Evolutionary conservation across 2,329 filamentous ascomycete species (phyloP).

Genomic region (Pezicula carpinea): DNA sequence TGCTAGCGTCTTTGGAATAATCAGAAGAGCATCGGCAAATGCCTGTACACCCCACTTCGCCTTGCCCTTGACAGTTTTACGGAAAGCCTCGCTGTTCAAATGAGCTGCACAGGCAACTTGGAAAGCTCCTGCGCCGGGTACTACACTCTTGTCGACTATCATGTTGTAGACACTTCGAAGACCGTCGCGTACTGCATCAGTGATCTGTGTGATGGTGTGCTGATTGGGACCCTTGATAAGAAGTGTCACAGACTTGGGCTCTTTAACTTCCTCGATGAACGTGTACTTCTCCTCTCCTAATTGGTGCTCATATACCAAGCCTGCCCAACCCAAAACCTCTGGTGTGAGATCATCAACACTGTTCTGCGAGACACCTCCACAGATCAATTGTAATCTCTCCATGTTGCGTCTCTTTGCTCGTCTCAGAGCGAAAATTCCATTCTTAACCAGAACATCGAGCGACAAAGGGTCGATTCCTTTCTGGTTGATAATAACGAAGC

Average conservation of each 20-base stretch:
- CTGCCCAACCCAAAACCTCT: constrained; percentile 91
- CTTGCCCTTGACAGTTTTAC: constrained; percentile 93
- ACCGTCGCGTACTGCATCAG: constrained; percentile 91
- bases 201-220: constrained; percentile 95
- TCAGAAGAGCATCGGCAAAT: constrained; percentile 88
- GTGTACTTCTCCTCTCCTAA: constrained; percentile 99
- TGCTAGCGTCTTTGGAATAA: constrained; percentile 96
- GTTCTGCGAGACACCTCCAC: constrained; percentile 88
- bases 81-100: constrained; percentile 80
- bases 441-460: constrained; percentile 94
- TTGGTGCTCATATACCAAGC: constrained; percentile 93
- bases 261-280: constrained; percentile 97
- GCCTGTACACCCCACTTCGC: constrained; percentile 93
- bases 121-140: constrained; percentile 92
- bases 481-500: constrained; percentile 97
- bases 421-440: constrained; percentile 90
- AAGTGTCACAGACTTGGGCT: constrained; percentile 94
- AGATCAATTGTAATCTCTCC: constrained; percentile 94
- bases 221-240: constrained; percentile 97
- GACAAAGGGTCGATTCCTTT: constrained; percentile 98
- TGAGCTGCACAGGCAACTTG: constrained; percentile 89
- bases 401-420: constrained; percentile 98
- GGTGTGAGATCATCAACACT: constrained; percentile 89
- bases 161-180: constrained; percentile 98
- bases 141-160: constrained; percentile 95